phyloP scores from a whole-genome alignment of 2,329 filamentous ascomycete species.

The Daldinia eschscholtzii region DNA sequence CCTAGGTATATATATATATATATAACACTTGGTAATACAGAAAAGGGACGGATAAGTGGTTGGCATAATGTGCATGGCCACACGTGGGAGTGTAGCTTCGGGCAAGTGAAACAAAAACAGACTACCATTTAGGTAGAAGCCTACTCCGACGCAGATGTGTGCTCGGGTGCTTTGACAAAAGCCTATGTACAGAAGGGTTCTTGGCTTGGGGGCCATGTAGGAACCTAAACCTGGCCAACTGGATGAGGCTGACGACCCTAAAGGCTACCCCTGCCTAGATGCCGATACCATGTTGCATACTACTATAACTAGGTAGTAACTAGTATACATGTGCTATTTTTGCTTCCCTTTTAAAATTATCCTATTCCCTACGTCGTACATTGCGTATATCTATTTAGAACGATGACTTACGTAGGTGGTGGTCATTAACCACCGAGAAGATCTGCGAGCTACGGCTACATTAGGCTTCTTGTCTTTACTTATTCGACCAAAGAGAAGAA shows the following conservation, averaged over 20 bases:
- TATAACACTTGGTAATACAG: slow-evolving; percentile 4
- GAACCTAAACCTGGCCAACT: slow-evolving; percentile 31
- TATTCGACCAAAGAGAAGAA: neutral
- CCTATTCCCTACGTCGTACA: neutral
- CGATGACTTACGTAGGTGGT: neutral
- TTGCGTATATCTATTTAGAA: neutral
- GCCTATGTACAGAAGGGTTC: slow-evolving; percentile 24
- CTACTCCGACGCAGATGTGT: slow-evolving; percentile 4
- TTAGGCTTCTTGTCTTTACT: neutral
- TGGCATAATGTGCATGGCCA: slow-evolving; percentile 11
- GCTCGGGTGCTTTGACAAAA: slow-evolving; percentile 8
- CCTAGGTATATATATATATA: neutral
- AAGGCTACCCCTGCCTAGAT: slow-evolving; percentile 25
- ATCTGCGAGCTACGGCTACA: too few relatives aligned
- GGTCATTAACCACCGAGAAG: neutral
- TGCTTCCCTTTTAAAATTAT: neutral
- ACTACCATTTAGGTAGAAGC: slow-evolving; percentile 24
- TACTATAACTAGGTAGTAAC: neutral
- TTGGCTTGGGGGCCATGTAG: slow-evolving; percentile 32
- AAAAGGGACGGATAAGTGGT: neutral
- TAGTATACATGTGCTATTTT: slow-evolving; percentile 2
- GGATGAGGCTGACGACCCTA: slow-evolving; percentile 41
- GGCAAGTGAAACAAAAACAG: slow-evolving; percentile 19
- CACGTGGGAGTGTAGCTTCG: slow-evolving; percentile 22
- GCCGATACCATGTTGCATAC: neutral